Percentiles rank a stretch among this genome's conserved stretches.
These are phyloP conservation scores for Saccharomyces hybrid DNA, from an alignment of 1,139 yeast genomes.

Conservation along the genomic window DNA sequence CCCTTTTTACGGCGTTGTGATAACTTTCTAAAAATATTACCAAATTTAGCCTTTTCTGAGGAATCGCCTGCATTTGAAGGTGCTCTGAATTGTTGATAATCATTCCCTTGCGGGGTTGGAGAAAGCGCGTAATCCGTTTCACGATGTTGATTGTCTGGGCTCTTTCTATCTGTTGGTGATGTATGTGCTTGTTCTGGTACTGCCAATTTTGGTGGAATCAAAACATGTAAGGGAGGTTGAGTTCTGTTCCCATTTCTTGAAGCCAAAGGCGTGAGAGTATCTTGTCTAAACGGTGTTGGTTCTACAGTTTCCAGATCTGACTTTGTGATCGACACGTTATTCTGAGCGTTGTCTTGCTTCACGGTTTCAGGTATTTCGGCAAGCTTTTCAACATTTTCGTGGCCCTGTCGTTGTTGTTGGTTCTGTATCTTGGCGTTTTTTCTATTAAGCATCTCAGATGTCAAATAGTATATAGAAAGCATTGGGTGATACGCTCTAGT, in stretches of 20 bases:
- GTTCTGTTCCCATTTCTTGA: slow-evolving; percentile 13
- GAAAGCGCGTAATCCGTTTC: slow-evolving; percentile 17
- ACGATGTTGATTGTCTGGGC: slow-evolving; percentile 5
- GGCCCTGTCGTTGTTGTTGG: background rate
- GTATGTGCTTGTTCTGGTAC: slow-evolving; percentile 64
- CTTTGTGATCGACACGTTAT: background rate
- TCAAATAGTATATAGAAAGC: slow-evolving; percentile 74
- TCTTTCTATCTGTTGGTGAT: slow-evolving; percentile 32
- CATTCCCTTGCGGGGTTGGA: slow-evolving; percentile 6
- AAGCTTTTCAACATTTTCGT: background rate
- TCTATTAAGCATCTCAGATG: slow-evolving; percentile 55
- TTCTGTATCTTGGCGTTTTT: slow-evolving; percentile 9
- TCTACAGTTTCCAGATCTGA: slow-evolving; percentile 6
- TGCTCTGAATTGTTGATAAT: slow-evolving; percentile 13
- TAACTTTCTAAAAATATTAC: slow-evolving; percentile 24
- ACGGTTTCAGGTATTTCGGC: background rate
- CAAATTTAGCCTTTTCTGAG: slow-evolving; percentile 22
- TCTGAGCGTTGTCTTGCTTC: background rate
- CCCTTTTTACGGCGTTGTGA: slow-evolving; percentile 23
- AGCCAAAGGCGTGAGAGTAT: slow-evolving; percentile 11
- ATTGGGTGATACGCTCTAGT: slow-evolving; percentile 84
- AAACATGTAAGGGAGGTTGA: slow-evolving; percentile 19
- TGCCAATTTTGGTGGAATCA: slow-evolving; percentile 34
- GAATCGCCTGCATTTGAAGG: background rate
- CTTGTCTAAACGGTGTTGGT: background rate